Evolutionary conservation across 495 filamentous ascomycete genomes (phyloP).

Genomic region (Penicillium coffeae): DNA sequence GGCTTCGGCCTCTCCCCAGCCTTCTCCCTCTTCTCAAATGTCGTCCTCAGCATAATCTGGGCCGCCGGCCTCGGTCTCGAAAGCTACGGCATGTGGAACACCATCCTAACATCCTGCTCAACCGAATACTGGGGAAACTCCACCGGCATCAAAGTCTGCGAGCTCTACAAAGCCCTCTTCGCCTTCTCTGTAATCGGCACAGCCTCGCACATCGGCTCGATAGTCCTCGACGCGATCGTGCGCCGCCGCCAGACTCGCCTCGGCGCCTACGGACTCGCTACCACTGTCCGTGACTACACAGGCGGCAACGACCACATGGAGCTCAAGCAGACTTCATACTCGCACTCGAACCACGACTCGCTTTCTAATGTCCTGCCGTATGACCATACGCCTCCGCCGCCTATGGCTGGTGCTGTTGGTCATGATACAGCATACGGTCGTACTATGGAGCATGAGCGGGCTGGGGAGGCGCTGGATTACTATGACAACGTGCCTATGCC

Average conservation of each 20-base stretch:
- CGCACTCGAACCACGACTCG: constrained; percentile 3
- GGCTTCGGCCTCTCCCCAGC: constrained; percentile 53
- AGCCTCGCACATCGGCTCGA: constrained; percentile 41
- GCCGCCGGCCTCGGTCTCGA: constrained; percentile 52
- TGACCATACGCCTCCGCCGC: constrained; percentile 4
- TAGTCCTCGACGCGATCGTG: constrained; percentile 50
- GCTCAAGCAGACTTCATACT: constrained; percentile 26
- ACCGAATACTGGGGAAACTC: constrained; percentile 52
- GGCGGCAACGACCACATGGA: constrained; percentile 25
- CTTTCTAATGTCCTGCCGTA: constrained; percentile 1
- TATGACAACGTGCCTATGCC: constrained; percentile 20
- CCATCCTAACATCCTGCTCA: constrained; percentile 55
- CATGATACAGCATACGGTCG: constrained; percentile 7
- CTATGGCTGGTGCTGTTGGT: constrained; percentile 2
- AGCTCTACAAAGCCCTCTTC: constrained; percentile 64
- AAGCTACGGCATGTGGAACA: constrained; percentile 53
- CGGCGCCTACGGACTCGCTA: constrained; percentile 47
- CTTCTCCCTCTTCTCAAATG: constrained; percentile 52
- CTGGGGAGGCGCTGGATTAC: constrained; percentile 27
- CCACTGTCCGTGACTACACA: constrained; percentile 15
- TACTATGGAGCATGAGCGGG: constrained; percentile 18
- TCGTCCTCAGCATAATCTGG: constrained; percentile 54
- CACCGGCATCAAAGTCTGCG: constrained; percentile 57
- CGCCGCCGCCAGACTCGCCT: constrained; percentile 37
- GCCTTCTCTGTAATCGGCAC: constrained; percentile 54